Base-by-base conservation (phyloP, 306 rosid species). In the Calophaca sinica region DNA sequence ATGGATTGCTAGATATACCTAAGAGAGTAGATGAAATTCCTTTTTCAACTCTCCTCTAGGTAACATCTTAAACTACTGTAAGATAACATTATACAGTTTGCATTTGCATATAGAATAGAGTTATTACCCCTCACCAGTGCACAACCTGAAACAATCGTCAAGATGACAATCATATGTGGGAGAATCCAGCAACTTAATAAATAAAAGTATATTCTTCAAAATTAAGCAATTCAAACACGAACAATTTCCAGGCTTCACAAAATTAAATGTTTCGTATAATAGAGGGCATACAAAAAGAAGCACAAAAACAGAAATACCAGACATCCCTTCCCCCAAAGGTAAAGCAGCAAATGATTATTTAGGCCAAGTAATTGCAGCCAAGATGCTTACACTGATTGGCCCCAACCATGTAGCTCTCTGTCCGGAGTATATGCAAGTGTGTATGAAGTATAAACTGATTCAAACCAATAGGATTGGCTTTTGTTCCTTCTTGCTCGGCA, bases 401-500 rank as follows among this genome's bases (percentile, higher is more conserved):
- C 62, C 26, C 26, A 20, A 20, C 26, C 26, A 20, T 20, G 26
- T 20, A 20, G 26, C 26, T 1, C 26, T 20, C 26, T 20, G 1
- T 86, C 75, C 62, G 93, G 66, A 88, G 88, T 66, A 77, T 84
- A 75, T 83, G 75, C 28, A 84, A 59, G 80, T 76, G 75, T 87
- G 68, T 74, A 83, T 50, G 4, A 33, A 33, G 4, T 33, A 33
- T 33, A 39, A 87, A 79, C 62, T 81, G 86, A 57, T 63, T 70
- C 83, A 84, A 67, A 49, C 86, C 89, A 46, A 85, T 81, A 48
- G 89, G 86, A 62, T 73, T 77, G 70, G 55, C 86, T 69, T 77
- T 70, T 35, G 81, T 89, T 53, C 96, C 90, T 82, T 83, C 90
- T 86, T 87, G 86, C 75, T 80, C 93, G n/a, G 90, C 96, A 39